phyloP scores from a whole-genome alignment of 345 rosid genomes.

The Orychophragmus violaceus region DNA sequence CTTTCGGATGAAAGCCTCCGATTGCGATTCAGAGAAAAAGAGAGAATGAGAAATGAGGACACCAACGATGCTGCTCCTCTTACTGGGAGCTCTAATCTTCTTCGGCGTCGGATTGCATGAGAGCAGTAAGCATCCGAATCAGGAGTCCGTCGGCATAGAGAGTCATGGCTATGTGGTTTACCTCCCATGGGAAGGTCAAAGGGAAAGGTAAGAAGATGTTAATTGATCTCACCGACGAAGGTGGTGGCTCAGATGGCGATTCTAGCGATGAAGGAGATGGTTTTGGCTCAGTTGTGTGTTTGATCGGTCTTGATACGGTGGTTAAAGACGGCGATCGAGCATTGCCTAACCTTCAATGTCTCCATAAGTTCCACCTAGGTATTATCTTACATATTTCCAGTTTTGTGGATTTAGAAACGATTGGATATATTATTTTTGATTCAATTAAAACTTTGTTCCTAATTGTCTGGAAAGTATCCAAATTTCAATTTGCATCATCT shows the following conservation, averaged over 20 bases:
- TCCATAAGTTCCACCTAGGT: conserved; percentile 93
- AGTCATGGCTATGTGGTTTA: too few species aligned
- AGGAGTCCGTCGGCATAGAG: too few species aligned
- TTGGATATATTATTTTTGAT: not conserved
- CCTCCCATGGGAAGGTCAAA: too few species aligned
- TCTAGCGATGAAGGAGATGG: conserved; percentile 39
- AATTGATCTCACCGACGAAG: conserved; percentile 45
- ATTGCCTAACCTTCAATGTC: conserved; percentile 97
- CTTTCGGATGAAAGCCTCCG: too few species aligned
- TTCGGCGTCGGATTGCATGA: too few species aligned
- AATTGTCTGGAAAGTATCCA: not conserved
- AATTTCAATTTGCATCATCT: conserved; percentile 1
- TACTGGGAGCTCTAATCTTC: too few species aligned
- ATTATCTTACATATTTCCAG: not conserved
- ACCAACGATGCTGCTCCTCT: too few species aligned
- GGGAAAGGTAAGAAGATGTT: too few species aligned
- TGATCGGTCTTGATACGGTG: conserved; percentile 91
- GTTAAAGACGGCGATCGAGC: conserved; percentile 78
- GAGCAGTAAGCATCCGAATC: too few species aligned
- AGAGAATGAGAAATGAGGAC: too few species aligned
- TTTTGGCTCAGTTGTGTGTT: conserved; percentile 63
- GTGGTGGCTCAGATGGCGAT: conserved; percentile 44
- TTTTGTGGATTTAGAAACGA: conserved; percentile 10
- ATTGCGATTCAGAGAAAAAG: too few species aligned
- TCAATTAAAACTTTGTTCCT: conserved; percentile 1